Evolutionary conservation across 2,329 filamentous ascomycete genomes (phyloP).

Genomic region (Lecanosticta acicola): DNA sequence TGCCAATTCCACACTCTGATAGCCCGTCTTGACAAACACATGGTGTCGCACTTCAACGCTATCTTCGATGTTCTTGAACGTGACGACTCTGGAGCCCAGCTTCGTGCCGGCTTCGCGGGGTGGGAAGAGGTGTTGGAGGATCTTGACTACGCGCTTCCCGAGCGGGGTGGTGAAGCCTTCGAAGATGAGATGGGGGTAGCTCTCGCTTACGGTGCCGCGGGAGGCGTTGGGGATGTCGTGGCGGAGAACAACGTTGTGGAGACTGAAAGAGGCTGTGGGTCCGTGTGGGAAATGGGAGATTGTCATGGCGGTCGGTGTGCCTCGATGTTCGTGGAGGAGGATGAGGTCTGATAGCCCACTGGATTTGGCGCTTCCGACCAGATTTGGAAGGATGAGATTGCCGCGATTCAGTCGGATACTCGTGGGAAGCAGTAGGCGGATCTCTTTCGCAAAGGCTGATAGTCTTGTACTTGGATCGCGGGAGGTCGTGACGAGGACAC

Average conservation of each 20-base stretch:
- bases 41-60: constrained; percentile 86
- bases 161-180: constrained; percentile 82
- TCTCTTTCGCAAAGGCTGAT: constrained; percentile 87
- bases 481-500: constrained; percentile 85
- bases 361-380: constrained; percentile 74
- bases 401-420: constrained; percentile 85
- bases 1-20: constrained; percentile 79
- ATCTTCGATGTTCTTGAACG: constrained; percentile 86
- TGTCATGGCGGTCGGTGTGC: constrained; percentile 83
- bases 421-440: constrained; percentile 75
- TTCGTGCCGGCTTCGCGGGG: constrained; percentile 77
- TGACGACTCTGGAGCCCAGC: constrained; percentile 81
- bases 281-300: constrained; percentile 84
- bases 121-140: constrained; percentile 90
- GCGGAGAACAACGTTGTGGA: constrained; percentile 88
- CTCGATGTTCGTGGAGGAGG: constrained; percentile 85
- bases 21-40: constrained; percentile 89
- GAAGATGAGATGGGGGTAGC: constrained; percentile 91
- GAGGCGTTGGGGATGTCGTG: constrained; percentile 87
- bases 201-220: constrained; percentile 82
- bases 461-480: constrained; percentile 80
- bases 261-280: constrained; percentile 77
- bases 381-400: constrained; percentile 78
- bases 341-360: constrained; percentile 79
- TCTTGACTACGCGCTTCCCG: constrained; percentile 77